phyloP scores from a whole-genome alignment of 1,284 basidiomycete species.

The Tylopilus sp. region DNA sequence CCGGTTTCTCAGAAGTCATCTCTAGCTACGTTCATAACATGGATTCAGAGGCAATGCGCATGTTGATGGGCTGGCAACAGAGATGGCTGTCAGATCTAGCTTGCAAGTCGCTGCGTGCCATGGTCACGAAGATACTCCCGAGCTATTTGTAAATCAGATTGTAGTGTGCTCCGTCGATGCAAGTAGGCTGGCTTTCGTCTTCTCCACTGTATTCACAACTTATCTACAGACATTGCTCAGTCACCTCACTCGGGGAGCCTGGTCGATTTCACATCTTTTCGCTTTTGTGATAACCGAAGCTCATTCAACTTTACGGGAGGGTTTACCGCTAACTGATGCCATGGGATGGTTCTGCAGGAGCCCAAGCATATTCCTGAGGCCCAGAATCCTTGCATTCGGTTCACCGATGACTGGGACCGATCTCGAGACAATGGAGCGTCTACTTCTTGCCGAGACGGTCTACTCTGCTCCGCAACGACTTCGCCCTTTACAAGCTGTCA shows the following conservation, averaged over 20 bases:
- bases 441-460: constrained; percentile 35
- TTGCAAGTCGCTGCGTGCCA: constrained; percentile 25
- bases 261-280: constrained; percentile 39
- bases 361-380: constrained; percentile 34
- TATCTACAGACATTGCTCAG: constrained; percentile 29
- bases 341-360: constrained; percentile 44
- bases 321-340: constrained; percentile 38
- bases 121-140: constrained; percentile 16
- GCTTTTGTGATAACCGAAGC: constrained; percentile 42
- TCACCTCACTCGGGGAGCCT: constrained; percentile 31
- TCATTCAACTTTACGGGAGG: constrained; percentile 21
- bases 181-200: constrained; percentile 17
- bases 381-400: constrained; percentile 43
- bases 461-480: constrained; percentile 35
- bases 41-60: constrained; percentile 13
- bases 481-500: constrained; percentile 34
- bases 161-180: constrained; percentile 38
- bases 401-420: constrained; percentile 29
- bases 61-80: constrained; percentile 17
- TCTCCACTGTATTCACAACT: constrained; percentile 10
- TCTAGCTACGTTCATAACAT: constrained; percentile 4
- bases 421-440: constrained; percentile 39
- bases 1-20: neutral
- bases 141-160: constrained; percentile 36
- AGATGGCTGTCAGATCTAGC: constrained; percentile 15